Conservation (phyloP, 768 basidiomycete species). For the Strobilomyces confusus region DNA sequence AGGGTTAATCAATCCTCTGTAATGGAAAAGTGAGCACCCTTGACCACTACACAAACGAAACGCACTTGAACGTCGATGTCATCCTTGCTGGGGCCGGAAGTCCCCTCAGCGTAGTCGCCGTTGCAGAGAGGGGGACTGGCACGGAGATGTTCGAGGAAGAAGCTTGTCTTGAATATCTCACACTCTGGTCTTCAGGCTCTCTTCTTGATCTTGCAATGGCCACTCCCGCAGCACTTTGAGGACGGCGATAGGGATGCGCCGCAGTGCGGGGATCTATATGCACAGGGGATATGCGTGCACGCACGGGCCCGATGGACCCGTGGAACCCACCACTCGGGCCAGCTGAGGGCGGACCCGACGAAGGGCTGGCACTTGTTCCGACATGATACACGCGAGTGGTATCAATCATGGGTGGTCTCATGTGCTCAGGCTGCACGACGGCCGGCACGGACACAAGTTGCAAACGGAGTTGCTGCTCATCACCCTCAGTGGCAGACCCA, state of each 20-base stretch:
- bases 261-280: slow-evolving; percentile 16
- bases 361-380: slow-evolving; percentile 27
- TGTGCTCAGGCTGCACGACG: slow-evolving; percentile 23
- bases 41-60: neutral
- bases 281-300: slow-evolving; percentile 26
- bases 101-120: slow-evolving; percentile 1
- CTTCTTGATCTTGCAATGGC: slow-evolving; percentile 24
- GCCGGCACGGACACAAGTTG: slow-evolving; percentile 23
- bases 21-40: slow-evolving; percentile 11
- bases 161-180: slow-evolving; percentile 27
- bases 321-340: slow-evolving; percentile 15
- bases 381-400: slow-evolving; percentile 26
- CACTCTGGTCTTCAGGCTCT: slow-evolving; percentile 28
- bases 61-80: slow-evolving; percentile 20
- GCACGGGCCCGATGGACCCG: slow-evolving; percentile 21
- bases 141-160: slow-evolving; percentile 8
- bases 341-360: slow-evolving; percentile 32
- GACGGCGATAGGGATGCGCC: slow-evolving; percentile 29
- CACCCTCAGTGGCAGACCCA: slow-evolving; percentile 19
- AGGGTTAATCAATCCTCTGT: slow-evolving; percentile 26
- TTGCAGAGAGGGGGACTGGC: slow-evolving; percentile 8
- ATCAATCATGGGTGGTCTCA: slow-evolving; percentile 35
- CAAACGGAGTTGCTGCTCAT: slow-evolving; percentile 22
- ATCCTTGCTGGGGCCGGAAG: slow-evolving; percentile 5
- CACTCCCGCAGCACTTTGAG: slow-evolving; percentile 26